Evolutionary conservation across 169 alveolate species (phyloP).

Genomic region (Cryptosporidium sp.): DNA sequence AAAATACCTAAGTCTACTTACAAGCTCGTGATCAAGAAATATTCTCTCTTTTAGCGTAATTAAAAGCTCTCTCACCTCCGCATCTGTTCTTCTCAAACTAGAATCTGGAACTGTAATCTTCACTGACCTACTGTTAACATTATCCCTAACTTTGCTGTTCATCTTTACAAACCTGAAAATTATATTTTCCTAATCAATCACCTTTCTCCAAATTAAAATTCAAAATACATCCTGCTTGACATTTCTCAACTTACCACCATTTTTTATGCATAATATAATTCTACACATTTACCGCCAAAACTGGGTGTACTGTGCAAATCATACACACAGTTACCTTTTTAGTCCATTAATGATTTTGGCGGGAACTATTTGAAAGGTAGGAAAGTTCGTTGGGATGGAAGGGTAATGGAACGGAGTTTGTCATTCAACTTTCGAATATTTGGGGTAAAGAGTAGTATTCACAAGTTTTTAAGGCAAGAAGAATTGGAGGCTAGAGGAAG

Average conservation of each 20-base stretch:
- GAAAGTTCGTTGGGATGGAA: neutral
- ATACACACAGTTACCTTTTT: conserved; percentile 35
- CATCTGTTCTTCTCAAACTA: conserved; percentile 54
- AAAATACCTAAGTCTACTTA: conserved; percentile 58
- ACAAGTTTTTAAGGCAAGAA: neutral
- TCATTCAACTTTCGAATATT: neutral
- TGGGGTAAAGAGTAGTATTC: neutral
- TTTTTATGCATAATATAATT: neutral
- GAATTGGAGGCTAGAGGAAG: neutral
- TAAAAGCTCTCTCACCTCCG: conserved; percentile 59
- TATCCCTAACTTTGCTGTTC: conserved; percentile 5
- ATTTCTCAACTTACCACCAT: neutral
- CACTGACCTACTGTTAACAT: conserved; percentile 56
- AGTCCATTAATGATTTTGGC: conserved; percentile 39
- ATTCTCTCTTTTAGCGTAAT: conserved; percentile 48
- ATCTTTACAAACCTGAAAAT: neutral
- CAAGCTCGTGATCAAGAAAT: conserved; percentile 59
- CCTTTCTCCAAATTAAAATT: neutral
- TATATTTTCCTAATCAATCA: no score
- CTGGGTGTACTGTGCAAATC: conserved; percentile 16
- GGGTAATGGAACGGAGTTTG: neutral
- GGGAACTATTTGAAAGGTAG: neutral
- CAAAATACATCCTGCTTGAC: neutral
- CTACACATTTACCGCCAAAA: conserved; percentile 38
- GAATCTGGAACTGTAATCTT: conserved; percentile 74